A percentile compares a stretch with the other conserved stretches of the same genome.
Conservation (phyloP, 768 basidiomycete species). For the Chalciporus chontae region DNA sequence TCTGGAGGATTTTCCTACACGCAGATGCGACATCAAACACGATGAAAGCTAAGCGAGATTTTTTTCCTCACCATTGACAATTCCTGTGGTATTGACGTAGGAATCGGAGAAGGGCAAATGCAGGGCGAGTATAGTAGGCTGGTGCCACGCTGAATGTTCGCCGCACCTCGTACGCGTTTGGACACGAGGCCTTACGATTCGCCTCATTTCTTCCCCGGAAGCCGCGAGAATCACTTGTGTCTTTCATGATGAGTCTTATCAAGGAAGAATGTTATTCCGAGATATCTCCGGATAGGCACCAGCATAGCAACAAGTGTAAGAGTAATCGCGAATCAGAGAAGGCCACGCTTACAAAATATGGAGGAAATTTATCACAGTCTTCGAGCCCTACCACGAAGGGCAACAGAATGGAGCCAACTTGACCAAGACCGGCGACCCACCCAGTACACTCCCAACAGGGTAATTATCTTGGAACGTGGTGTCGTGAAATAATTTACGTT, state of each 20-base stretch:
- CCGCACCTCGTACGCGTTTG: no score
- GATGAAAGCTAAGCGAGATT: neutral
- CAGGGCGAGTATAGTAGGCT: no score
- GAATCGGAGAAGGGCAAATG: no score
- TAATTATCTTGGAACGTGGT: slow-evolving; percentile 87
- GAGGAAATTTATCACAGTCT: slow-evolving; percentile 46
- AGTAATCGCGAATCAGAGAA: neutral
- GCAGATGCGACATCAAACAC: neutral
- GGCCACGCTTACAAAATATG: slow-evolving; percentile 31
- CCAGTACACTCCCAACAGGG: slow-evolving; percentile 89
- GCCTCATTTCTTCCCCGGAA: no score
- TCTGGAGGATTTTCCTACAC: neutral
- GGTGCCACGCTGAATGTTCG: no score
- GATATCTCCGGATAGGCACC: no score
- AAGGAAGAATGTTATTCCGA: no score
- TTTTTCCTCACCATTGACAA: neutral
- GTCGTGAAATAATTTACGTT: no score
- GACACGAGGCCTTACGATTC: no score
- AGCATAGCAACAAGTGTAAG: slow-evolving; percentile 22
- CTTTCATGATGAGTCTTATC: no score
- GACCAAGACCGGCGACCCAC: slow-evolving; percentile 67
- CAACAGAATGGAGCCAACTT: slow-evolving; percentile 68
- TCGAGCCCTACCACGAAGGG: slow-evolving; percentile 69
- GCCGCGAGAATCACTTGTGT: no score
- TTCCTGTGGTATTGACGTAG: no score